Conservation (phyloP, 345 rosid genomes). For the Populus pruinosa region DNA sequence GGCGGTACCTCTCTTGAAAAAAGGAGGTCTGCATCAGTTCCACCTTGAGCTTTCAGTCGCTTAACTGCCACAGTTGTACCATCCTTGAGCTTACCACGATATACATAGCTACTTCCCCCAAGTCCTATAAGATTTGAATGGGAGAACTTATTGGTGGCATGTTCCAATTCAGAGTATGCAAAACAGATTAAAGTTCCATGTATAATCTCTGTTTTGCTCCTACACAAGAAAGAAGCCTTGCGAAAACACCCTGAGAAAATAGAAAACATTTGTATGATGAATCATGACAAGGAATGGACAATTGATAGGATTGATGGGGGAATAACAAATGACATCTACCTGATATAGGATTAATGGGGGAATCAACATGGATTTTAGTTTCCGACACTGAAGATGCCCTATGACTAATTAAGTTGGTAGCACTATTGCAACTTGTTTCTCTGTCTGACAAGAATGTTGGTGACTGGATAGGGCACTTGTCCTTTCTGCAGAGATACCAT, state of each 20-base stretch:
- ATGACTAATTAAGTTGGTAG: conserved; percentile 61
- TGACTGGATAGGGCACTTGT: conserved; percentile 37
- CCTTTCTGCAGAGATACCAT: conserved; percentile 54
- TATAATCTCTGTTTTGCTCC: conserved; percentile 50
- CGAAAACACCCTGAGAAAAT: conserved; percentile 62
- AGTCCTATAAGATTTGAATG: conserved; percentile 67
- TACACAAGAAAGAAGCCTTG: conserved; percentile 42
- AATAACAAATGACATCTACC: conserved; percentile 30
- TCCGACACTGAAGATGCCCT: conserved; percentile 47
- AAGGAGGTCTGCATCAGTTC: conserved; percentile 54
- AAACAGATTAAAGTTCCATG: conserved; percentile 58
- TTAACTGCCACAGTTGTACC: conserved; percentile 84
- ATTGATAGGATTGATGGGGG: not conserved
- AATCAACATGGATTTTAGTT: conserved; percentile 33
- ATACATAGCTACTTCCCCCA: conserved; percentile 89
- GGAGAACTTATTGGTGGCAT: conserved; percentile 76
- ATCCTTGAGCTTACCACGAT: conserved; percentile 75
- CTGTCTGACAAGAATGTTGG: conserved; percentile 60
- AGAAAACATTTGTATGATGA: not conserved
- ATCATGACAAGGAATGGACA: not conserved
- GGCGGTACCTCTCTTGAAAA: conserved; percentile 70
- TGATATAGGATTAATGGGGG: conserved; percentile 33
- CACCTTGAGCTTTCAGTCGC: conserved; percentile 59
- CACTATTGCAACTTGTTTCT: conserved; percentile 74
- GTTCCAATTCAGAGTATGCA: conserved; percentile 65